Evolutionary conservation across 805 yeast species (phyloP).

Genomic region (Alloascoidea hylecoeti): DNA sequence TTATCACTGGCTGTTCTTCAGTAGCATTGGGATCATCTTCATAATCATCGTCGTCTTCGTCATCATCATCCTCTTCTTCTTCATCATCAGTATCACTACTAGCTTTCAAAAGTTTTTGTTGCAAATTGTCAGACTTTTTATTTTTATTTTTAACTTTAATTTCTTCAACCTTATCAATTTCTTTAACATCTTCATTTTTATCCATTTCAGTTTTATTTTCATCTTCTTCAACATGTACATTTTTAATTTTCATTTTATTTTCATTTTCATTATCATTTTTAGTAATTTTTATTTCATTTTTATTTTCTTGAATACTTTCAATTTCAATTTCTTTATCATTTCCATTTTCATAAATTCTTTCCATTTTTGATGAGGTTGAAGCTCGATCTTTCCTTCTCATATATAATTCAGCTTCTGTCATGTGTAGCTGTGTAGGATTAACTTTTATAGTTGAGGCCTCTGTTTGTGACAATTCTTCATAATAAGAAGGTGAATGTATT

Average conservation of each 20-base stretch:
- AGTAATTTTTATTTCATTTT: background rate
- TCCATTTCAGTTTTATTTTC: background rate
- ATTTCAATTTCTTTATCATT: constrained; percentile 6
- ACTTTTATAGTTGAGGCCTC: no score
- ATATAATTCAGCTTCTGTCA: no score
- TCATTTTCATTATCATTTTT: constrained; percentile 3
- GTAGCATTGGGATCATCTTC: constrained; percentile 4
- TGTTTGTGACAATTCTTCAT: no score
- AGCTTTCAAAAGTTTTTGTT: constrained; percentile 3
- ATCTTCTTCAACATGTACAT: background rate
- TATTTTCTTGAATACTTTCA: constrained; percentile 6
- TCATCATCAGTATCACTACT: background rate
- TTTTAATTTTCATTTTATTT: constrained; percentile 3
- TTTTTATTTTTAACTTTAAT: no score
- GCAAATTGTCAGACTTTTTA: no score
- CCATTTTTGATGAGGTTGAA: constrained; percentile 3
- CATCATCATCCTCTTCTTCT: constrained; percentile 3
- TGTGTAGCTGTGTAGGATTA: no score
- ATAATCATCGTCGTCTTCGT: constrained; percentile 4
- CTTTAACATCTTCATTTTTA: constrained; percentile 1
- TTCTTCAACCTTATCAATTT: constrained; percentile 5
- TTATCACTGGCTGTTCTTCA: background rate
- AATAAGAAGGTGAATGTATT: no score
- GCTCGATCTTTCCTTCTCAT: constrained; percentile 4
- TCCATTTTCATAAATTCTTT: constrained; percentile 4